Evolutionary conservation across 192 early-diverging fungal genomes (phyloP), one percentile per base, ranked within the genome.

Genomic region (Allomyces macrogynus): DNA sequence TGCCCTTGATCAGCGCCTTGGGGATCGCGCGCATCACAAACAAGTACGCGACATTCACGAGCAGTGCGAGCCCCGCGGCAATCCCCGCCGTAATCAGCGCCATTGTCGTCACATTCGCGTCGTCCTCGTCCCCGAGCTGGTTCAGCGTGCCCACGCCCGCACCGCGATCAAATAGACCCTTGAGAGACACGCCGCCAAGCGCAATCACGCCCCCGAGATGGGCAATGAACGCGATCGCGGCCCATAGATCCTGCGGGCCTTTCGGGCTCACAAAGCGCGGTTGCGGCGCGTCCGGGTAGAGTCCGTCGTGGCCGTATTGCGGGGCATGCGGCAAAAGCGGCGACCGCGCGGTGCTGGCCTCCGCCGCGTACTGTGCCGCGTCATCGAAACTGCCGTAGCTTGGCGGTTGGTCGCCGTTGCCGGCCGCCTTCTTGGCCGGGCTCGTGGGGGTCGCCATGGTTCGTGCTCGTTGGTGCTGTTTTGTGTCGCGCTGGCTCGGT

Each of bases 181-280:
- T 54, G 25, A 65, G 67, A 27, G 71, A 77, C 22, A 80, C 16
- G 14, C 76, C 69, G 1, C 78, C 76, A 23, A 79, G 61, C 1
- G 70, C 82, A n/a, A 73, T 77, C 63, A 85, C 86, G 11, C 72
- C 85, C 32, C 70, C 76, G 57, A 85, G 43, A 61, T 78, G 75
- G 42, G 75, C 60, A 10, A 78, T 4, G 67, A 81, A 91, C 1
- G 85, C 71, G 16, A 78, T 66, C 0, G 84, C 62, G 10, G 89
- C 89, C 89, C 89, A 90, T 0, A 88, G 62, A 68, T 90, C 87
- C 60, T 86, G 32, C 32, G 32, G 32, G 32, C 49, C 49, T 4
- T n/a, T 57, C 1, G 9, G 9, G 16, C 4, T 3, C 49, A n/a
- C 49, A 5, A 57, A 57, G 0, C 49, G 49, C 32, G 32, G 32